Conservation (phyloP, 495 filamentous ascomycete species). For the Penicillium paxilli region DNA sequence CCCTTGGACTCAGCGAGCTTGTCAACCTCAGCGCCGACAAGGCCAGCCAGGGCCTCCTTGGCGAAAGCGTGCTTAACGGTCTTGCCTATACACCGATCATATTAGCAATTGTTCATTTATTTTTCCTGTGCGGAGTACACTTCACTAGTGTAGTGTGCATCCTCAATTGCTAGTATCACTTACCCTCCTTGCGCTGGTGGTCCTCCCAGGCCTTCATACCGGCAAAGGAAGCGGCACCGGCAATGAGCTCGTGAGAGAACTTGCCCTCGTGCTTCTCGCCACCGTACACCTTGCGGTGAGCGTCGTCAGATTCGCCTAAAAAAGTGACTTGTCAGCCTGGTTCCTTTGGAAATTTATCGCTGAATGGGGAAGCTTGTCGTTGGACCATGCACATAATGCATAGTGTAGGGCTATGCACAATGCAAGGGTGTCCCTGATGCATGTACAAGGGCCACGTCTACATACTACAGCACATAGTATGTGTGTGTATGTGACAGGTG, state of each 20-base stretch:
- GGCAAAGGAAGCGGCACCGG: slow-evolving; percentile 75
- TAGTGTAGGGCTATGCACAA: slow-evolving; percentile 4
- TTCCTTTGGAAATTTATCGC: background rate
- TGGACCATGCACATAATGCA: slow-evolving; percentile 7
- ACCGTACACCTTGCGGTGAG: slow-evolving; percentile 63
- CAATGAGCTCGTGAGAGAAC: slow-evolving; percentile 72
- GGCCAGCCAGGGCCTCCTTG: slow-evolving; percentile 71
- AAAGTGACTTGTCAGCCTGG: slow-evolving; percentile 3
- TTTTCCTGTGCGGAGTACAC: background rate
- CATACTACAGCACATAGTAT: too few relatives aligned
- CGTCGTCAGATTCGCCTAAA: slow-evolving; percentile 48
- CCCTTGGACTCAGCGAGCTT: slow-evolving; percentile 80
- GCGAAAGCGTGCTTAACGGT: slow-evolving; percentile 69
- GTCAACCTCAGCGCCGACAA: slow-evolving; percentile 75
- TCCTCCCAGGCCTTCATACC: slow-evolving; percentile 82
- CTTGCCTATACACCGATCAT: slow-evolving; percentile 53
- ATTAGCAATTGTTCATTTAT: background rate
- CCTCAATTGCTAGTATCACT: too few relatives aligned
- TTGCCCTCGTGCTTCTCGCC: slow-evolving; percentile 55
- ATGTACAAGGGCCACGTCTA: background rate
- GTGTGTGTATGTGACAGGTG: background rate
- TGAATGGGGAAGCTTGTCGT: background rate
- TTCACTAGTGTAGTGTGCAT: too few relatives aligned
- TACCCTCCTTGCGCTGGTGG: slow-evolving; percentile 70
- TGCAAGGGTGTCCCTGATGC: background rate